phyloP scores from a whole-genome alignment of 768 basidiomycete species.

The Boletus subcaerulescens region DNA sequence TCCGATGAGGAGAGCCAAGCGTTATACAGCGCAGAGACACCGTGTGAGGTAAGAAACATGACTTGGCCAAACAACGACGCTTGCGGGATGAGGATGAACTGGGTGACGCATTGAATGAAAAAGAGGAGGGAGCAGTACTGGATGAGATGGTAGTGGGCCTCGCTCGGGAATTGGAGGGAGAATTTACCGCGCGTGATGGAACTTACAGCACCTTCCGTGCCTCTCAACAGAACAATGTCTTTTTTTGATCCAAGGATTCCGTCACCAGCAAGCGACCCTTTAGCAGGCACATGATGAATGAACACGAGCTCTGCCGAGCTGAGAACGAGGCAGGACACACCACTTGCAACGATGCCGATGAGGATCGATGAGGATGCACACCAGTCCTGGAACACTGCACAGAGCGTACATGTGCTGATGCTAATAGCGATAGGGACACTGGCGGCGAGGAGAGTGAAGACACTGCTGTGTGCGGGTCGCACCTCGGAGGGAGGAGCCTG shows the following conservation, averaged over 20 bases:
- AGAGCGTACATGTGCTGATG: background rate
- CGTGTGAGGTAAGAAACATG: too few relatives aligned
- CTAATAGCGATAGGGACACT: background rate
- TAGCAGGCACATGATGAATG: background rate
- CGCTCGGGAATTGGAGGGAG: background rate
- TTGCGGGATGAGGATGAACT: background rate
- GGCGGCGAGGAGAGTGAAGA: background rate
- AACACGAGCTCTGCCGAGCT: background rate
- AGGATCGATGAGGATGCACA: background rate
- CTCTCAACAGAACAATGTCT: background rate
- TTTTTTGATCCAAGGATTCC: background rate
- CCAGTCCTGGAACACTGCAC: background rate
- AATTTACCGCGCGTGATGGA: too few relatives aligned
- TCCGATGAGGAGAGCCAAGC: too few relatives aligned
- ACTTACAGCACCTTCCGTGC: background rate
- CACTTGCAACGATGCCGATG: background rate
- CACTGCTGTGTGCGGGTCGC: background rate
- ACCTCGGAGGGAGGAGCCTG: background rate
- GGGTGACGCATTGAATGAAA: background rate
- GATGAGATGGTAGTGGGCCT: background rate
- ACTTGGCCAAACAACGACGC: too few relatives aligned
- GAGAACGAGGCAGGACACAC: background rate
- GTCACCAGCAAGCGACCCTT: background rate
- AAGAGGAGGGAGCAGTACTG: background rate
- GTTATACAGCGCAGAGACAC: too few relatives aligned